Evolutionary conservation across 257 asterid genomes (phyloP).

Genomic region (Nyctanthes arbortristis): DNA sequence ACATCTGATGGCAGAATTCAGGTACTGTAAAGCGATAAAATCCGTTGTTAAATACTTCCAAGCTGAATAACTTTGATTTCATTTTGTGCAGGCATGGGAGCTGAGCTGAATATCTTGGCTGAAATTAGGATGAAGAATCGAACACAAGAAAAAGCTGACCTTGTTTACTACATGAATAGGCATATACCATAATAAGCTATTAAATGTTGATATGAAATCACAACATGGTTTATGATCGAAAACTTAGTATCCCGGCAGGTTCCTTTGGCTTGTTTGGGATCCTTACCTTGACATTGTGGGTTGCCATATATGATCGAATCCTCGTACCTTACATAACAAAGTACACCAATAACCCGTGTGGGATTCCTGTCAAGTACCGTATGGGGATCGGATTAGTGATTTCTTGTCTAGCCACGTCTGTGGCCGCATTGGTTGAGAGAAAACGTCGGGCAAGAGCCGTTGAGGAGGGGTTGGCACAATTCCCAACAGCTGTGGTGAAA

Average conservation of each 20-base stretch:
- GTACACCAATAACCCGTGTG: conserved; percentile 45
- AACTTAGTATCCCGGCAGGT: conserved; percentile 59
- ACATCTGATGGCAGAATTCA: conserved; percentile 88
- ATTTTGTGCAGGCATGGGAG: conserved; percentile 63
- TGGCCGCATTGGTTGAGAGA: conserved; percentile 59
- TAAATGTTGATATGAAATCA: background rate
- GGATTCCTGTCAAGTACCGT: conserved; percentile 49
- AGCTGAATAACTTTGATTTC: background rate
- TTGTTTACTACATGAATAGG: background rate
- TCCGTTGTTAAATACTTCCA: background rate
- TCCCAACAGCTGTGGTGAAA: conserved; percentile 37
- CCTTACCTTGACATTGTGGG: conserved; percentile 54
- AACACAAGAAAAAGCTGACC: background rate
- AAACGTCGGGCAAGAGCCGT: conserved; percentile 45
- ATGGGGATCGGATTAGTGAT: conserved; percentile 58
- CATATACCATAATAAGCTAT: background rate
- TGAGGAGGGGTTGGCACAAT: conserved; percentile 39
- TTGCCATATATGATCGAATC: conserved; percentile 52
- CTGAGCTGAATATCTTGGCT: conserved; percentile 44
- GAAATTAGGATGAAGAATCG: background rate
- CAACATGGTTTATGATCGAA: background rate
- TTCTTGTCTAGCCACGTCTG: conserved; percentile 48
- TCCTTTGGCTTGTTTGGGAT: conserved; percentile 44
- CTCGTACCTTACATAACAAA: conserved; percentile 50
- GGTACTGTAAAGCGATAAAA: conserved; percentile 30